These are phyloP conservation scores for Fomitopsis schrenkii DNA, from an alignment of 1,284 basidiomycete species.

Conservation along the genomic window DNA sequence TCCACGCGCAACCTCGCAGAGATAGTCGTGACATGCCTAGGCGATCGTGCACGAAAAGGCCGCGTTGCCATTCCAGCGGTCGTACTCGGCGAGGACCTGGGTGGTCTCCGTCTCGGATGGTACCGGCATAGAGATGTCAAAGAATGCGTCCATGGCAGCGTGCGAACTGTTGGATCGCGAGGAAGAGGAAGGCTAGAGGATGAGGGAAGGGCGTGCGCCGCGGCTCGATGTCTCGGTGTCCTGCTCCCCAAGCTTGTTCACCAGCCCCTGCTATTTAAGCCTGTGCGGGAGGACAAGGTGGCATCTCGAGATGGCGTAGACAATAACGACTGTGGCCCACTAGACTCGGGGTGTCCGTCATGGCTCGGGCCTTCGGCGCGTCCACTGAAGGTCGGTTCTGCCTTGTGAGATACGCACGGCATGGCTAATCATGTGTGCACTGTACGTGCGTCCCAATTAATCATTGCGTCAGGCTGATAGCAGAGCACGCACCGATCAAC, in stretches of 20 bases:
- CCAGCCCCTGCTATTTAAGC: neutral
- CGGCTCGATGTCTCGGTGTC: neutral
- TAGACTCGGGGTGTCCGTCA: no score
- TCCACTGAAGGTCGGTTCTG: no score
- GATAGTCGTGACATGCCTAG: neutral
- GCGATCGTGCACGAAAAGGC: slow-evolving; percentile 3
- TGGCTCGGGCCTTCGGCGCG: no score
- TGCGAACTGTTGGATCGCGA: neutral
- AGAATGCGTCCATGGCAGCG: slow-evolving; percentile 9
- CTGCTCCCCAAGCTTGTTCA: neutral
- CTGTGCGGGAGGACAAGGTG: neutral
- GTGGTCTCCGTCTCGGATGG: slow-evolving; percentile 3
- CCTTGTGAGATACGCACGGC: no score
- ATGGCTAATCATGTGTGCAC: no score
- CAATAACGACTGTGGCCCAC: neutral
- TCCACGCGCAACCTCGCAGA: neutral
- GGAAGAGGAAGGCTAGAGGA: neutral
- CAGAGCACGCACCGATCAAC: no score
- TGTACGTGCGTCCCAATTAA: no score
- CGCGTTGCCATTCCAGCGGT: neutral
- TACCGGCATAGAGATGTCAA: slow-evolving; percentile 5
- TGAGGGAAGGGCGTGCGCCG: neutral
- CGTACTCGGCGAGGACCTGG: slow-evolving; percentile 4
- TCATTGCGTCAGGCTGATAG: no score
- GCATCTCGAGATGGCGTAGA: neutral